Conservation (phyloP, 179 eudicot genomes). For the Pouteria campechiana region DNA sequence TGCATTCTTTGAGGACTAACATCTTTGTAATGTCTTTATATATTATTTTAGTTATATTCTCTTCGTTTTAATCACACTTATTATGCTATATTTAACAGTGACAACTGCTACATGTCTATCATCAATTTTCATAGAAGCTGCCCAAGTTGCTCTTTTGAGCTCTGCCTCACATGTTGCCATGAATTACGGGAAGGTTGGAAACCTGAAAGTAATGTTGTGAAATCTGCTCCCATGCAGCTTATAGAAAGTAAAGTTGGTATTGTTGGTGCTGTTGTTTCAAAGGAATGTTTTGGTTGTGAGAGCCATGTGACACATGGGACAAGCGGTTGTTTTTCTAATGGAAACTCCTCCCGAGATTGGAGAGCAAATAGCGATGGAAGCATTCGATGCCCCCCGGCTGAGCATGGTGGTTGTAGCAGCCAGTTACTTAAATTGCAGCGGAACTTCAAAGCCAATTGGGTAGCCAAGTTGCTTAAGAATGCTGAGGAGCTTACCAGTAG, state of each 20-base stretch:
- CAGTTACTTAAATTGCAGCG: constrained; percentile 5
- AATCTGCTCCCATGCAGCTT: constrained; percentile 3
- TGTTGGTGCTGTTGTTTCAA: not conserved
- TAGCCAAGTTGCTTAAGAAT: constrained; percentile 6
- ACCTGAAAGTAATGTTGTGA: constrained; percentile 10
- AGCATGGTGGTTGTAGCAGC: constrained; percentile 8
- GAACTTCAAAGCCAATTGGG: constrained; percentile 13
- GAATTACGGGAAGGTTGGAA: constrained; percentile 10
- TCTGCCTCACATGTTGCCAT: constrained; percentile 13
- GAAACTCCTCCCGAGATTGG: constrained; percentile 4
- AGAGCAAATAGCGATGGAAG: constrained; percentile 5
- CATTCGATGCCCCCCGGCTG: constrained; percentile 7
- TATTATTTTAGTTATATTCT: not conserved
- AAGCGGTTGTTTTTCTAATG: not conserved
- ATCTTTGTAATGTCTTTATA: not conserved
- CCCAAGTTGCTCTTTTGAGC: constrained; percentile 11
- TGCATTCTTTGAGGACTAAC: no score
- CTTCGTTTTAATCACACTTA: not conserved
- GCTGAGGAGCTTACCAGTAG: constrained; percentile 6
- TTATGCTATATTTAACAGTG: constrained; percentile 7
- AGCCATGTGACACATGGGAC: constrained; percentile 1
- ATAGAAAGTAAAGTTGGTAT: not conserved
- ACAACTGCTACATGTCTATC: constrained; percentile 13
- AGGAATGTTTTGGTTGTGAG: not conserved
- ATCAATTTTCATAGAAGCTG: constrained; percentile 14